These are phyloP conservation scores for Leccinum angustisporum DNA, from an alignment of 1,284 basidiomycete species.

Conservation along the genomic window DNA sequence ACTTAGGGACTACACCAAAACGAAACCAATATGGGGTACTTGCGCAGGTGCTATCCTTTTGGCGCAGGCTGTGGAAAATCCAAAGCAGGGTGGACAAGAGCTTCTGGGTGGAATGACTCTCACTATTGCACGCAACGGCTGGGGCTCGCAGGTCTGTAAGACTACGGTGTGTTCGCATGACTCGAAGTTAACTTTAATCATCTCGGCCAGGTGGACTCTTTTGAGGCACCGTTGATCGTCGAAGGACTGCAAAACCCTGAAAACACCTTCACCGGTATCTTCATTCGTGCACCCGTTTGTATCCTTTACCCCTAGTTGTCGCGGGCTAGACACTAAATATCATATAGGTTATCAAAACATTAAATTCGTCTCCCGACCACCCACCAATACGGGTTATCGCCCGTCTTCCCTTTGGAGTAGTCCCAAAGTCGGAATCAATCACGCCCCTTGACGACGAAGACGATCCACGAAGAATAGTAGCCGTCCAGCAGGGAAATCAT, in stretches of 20 bases:
- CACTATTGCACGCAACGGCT: slow-evolving; percentile 86
- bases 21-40: slow-evolving; percentile 90
- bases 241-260: slow-evolving; percentile 61
- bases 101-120: slow-evolving; percentile 83
- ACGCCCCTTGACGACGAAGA: slow-evolving; percentile 36
- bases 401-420: slow-evolving; percentile 61
- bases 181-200: not conserved
- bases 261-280: slow-evolving; percentile 80
- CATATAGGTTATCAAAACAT: slow-evolving; percentile 58
- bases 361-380: slow-evolving; percentile 45
- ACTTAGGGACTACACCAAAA: slow-evolving; percentile 66
- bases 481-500: slow-evolving; percentile 81
- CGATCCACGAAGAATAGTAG: slow-evolving; percentile 73
- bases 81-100: slow-evolving; percentile 88
- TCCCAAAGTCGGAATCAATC: slow-evolving; percentile 49
- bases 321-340: not conserved
- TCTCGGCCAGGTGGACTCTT: slow-evolving; percentile 76
- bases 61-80: slow-evolving; percentile 68
- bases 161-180: not conserved
- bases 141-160: slow-evolving; percentile 71
- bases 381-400: slow-evolving; percentile 69
- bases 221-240: slow-evolving; percentile 77
- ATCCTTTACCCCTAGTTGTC: not conserved
- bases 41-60: slow-evolving; percentile 97
- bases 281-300: slow-evolving; percentile 91